Conservation (phyloP, 805 yeast species). For the Candida tammaniensis region DNA sequence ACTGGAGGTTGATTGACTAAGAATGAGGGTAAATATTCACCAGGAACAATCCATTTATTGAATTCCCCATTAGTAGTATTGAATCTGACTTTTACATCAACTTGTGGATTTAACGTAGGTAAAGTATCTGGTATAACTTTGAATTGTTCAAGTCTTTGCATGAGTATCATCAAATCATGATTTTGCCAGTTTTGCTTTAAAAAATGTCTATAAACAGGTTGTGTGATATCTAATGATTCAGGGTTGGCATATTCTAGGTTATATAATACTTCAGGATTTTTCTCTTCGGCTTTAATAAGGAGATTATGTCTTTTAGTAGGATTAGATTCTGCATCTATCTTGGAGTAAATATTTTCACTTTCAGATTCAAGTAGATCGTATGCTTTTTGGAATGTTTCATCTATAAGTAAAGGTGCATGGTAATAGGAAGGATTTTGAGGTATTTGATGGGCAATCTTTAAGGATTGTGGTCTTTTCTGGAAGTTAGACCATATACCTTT, state of each 20-base stretch:
- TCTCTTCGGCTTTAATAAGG: conserved; percentile 59
- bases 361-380: conserved; percentile 56
- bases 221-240: conserved; percentile 58
- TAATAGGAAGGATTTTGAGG: conserved; percentile 49
- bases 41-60: conserved; percentile 76
- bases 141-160: conserved; percentile 89
- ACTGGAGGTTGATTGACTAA: conserved; percentile 78
- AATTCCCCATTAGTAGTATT: conserved; percentile 54
- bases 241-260: conserved; percentile 46
- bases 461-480: conserved; percentile 24
- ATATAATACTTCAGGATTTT: conserved; percentile 83
- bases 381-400: conserved; percentile 71
- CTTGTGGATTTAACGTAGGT: conserved; percentile 82
- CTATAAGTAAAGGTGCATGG: conserved; percentile 64
- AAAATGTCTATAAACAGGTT: conserved; percentile 76
- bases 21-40: conserved; percentile 66
- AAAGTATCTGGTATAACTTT: conserved; percentile 90
- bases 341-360: conserved; percentile 36
- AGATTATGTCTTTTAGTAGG: conserved; percentile 23
- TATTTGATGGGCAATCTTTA: conserved; percentile 25
- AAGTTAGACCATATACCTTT: conserved; percentile 33
- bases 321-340: conserved; percentile 28
- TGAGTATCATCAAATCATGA: conserved; percentile 68
- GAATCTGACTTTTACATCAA: conserved; percentile 71
- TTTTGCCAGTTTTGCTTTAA: conserved; percentile 71